These are phyloP conservation scores for Epichloe hybrida DNA, from an alignment of 2,329 filamentous ascomycete species.

Conservation along the genomic window DNA sequence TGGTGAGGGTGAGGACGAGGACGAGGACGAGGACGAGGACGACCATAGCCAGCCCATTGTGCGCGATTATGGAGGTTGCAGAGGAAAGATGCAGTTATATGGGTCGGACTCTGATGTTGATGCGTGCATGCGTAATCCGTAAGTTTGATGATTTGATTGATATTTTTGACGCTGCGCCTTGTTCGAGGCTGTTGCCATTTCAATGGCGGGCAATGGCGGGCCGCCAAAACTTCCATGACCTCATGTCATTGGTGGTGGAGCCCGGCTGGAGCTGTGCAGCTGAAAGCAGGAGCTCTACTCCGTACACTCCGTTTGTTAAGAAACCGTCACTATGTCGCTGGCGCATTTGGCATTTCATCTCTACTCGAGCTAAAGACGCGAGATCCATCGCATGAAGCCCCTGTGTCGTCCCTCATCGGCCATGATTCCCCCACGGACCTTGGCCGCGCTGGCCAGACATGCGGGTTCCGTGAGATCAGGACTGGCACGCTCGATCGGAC, in stretches of 20 bases:
- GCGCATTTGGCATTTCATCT: not conserved
- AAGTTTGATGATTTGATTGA: too few species aligned
- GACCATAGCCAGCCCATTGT: constrained; percentile 53
- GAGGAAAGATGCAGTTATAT: not conserved
- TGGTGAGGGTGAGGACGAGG: constrained; percentile 17
- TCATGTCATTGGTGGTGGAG: constrained; percentile 6
- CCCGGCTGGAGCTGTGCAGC: not conserved
- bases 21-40: constrained; percentile 17
- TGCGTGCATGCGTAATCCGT: too few species aligned
- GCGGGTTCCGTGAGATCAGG: not conserved
- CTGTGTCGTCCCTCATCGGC: not conserved
- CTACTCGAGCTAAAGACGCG: not conserved
- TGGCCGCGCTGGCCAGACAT: constrained; percentile 11
- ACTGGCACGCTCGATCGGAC: not conserved
- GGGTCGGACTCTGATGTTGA: not conserved
- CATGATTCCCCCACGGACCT: constrained; percentile 18
- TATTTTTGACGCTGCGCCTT: not conserved
- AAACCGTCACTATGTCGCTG: not conserved
- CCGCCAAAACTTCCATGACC: constrained; percentile 6
- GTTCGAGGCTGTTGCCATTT: not conserved
- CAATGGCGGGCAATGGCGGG: not conserved
- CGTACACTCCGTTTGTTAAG: not conserved
- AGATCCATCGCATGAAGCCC: not conserved
- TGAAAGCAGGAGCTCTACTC: not conserved
- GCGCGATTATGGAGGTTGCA: not conserved